Base-by-base conservation (phyloP, 129 eudicot genomes). In the Scalesia atractyloides region DNA sequence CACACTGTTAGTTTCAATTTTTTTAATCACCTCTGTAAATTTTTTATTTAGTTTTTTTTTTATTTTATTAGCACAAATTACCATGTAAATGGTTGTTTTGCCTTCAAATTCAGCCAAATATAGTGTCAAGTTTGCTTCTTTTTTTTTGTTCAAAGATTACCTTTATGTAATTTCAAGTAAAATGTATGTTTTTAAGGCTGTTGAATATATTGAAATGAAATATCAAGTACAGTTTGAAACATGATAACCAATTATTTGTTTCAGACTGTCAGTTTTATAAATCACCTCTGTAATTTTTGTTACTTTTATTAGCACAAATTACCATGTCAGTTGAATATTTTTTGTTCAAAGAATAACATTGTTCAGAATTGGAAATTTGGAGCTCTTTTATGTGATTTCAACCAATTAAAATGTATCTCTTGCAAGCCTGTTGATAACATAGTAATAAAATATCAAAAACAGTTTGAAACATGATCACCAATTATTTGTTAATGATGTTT, bases 201-300 rank as follows among this genome's bases (percentile, higher is more conserved):
- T 33, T 68, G 59, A 37, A 16, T 68, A 52, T 24, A 8, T 15
- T 47, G 44, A 69, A 17, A 30, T 49, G 26, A 8, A 8, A 70
- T 70, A 37, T 37, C 11, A 54, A 52, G 66, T 46, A 43, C 73
- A 54, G 34, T 16, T 39, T 16, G 5, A 72, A 46, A 71, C 48
- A 56, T 72, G 67, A 33, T 69, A 15, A 37, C 16, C 37, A 19
- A 74, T 15, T 4, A 18, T 39, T 7, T 64, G 52, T 18, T 53
- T 7, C 8, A 37, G 9, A 5, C 43, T 37, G 33, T 26, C 33
- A 26, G 33, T 26, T 26, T 26, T 7, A 39, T 39, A 6, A 39
- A 7, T 7, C 9, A 39, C 44, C 44, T 39, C 11, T 39, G 44
- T 39, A 39, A 39, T 39, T 39, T 39, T 6, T 39, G 3, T 39